phyloP scores from a whole-genome alignment of 371 early-diverging fungal genomes.

The Rhizopus microsporus region DNA sequence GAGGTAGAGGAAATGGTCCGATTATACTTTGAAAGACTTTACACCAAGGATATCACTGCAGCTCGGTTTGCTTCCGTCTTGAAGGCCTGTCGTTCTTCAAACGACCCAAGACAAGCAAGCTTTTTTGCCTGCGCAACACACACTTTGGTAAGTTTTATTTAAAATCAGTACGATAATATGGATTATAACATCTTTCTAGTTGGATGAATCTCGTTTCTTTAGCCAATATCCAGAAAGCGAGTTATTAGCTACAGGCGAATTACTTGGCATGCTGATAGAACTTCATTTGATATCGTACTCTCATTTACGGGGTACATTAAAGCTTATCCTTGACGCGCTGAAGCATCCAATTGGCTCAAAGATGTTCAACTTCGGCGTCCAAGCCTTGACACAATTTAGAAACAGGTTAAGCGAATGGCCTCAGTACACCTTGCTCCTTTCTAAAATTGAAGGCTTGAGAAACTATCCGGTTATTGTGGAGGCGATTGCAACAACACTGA shows the following conservation, averaged over 20 bases:
- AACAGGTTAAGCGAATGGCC: slow-evolving; percentile 89
- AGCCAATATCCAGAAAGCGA: slow-evolving; percentile 92
- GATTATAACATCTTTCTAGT: slow-evolving; percentile 20
- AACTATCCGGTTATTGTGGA: slow-evolving; percentile 32
- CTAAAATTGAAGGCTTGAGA: slow-evolving; percentile 80
- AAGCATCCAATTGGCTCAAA: slow-evolving; percentile 76
- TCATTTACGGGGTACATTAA: slow-evolving; percentile 80
- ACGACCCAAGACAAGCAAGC: slow-evolving; percentile 67
- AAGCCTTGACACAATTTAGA: slow-evolving; percentile 84
- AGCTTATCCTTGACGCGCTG: slow-evolving; percentile 83
- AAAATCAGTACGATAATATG: not conserved
- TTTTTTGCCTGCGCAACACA: slow-evolving; percentile 82
- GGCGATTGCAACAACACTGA: slow-evolving; percentile 30
- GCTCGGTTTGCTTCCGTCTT: slow-evolving; percentile 73
- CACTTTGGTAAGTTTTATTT: slow-evolving; percentile 52
- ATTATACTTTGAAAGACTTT: slow-evolving; percentile 74
- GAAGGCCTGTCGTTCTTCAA: slow-evolving; percentile 70
- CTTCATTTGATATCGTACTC: slow-evolving; percentile 77
- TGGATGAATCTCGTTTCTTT: slow-evolving; percentile 95
- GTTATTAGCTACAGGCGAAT: slow-evolving; percentile 78
- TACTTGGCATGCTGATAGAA: slow-evolving; percentile 88
- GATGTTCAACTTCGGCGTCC: slow-evolving; percentile 88
- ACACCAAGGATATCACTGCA: slow-evolving; percentile 71
- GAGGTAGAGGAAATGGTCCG: slow-evolving; percentile 83
- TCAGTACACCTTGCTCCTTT: slow-evolving; percentile 77